A percentile compares a stretch with the other conserved stretches of the same genome.
phyloP scores from a whole-genome alignment of 768 basidiomycete genomes.

The Boletus rufocinnamomeus region DNA sequence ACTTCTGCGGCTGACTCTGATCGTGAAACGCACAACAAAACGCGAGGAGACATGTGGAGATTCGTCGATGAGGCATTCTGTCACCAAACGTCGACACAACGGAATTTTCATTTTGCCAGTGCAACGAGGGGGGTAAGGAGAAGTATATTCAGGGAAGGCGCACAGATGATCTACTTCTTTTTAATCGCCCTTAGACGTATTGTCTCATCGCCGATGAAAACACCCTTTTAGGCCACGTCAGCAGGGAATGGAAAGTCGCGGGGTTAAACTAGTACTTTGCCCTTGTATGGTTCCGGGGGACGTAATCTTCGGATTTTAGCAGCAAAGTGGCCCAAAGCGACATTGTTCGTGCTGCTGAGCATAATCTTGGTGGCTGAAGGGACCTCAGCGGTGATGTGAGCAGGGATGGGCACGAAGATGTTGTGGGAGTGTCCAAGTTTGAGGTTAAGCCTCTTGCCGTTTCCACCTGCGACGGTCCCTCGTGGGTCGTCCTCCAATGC shows the following conservation, averaged over 20 bases:
- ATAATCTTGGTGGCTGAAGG: constrained; percentile 83
- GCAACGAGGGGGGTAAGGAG: not conserved
- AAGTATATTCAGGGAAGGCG: constrained; percentile 8
- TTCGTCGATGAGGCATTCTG: not conserved
- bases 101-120: not conserved
- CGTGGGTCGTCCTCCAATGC: constrained; percentile 80
- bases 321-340: constrained; percentile 83
- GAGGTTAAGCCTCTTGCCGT: constrained; percentile 76
- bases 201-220: constrained; percentile 92
- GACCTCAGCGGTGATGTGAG: constrained; percentile 77
- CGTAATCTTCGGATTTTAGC: constrained; percentile 82
- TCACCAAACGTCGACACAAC: not conserved
- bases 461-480: constrained; percentile 55
- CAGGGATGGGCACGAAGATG: constrained; percentile 80
- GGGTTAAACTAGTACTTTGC: constrained; percentile 73
- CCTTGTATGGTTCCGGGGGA: constrained; percentile 96
- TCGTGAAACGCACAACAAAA: not conserved
- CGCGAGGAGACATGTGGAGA: too few relatives aligned
- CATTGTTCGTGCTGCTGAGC: constrained; percentile 84
- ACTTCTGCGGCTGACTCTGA: not conserved
- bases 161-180: constrained; percentile 74
- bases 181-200: constrained; percentile 90
- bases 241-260: not conserved
- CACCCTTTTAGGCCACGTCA: constrained; percentile 56
- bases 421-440: constrained; percentile 93